Conservation (phyloP, 331 rosid species). For the Cucumis variabilis region DNA sequence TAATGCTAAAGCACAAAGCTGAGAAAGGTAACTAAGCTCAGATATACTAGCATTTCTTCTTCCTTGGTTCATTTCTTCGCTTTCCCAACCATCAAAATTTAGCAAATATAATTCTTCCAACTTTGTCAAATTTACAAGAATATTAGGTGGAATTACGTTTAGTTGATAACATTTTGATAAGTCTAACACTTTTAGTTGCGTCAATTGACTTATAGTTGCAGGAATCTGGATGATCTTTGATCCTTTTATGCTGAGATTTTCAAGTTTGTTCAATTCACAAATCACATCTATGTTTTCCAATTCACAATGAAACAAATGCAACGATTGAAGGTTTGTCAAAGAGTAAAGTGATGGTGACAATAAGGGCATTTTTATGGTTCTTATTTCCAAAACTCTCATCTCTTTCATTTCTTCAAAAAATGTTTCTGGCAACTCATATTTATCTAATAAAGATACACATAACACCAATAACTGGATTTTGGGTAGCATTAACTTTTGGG, state of each 20-base stretch:
- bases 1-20: slow-evolving; percentile 17
- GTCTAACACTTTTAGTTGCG: background rate
- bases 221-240: background rate
- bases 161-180: background rate
- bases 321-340: background rate
- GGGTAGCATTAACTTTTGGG: background rate
- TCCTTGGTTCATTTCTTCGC: background rate
- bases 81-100: background rate
- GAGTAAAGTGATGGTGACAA: background rate
- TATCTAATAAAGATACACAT: fast-evolving
- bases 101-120: background rate
- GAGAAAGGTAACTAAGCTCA: slow-evolving; percentile 25
- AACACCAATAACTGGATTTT: background rate
- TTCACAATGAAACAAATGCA: background rate
- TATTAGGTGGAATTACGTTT: background rate
- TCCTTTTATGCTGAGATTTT: background rate
- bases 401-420: background rate
- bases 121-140: background rate
- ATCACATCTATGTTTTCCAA: background rate
- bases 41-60: background rate
- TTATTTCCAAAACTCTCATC: background rate
- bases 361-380: too few relatives aligned
- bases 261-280: background rate
- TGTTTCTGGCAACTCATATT: background rate
- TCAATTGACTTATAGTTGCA: background rate